Percentiles rank a stretch among this genome's conserved stretches.
Conservation (phyloP, 306 rosid genomes). For the Macrotyloma uniflorum region DNA sequence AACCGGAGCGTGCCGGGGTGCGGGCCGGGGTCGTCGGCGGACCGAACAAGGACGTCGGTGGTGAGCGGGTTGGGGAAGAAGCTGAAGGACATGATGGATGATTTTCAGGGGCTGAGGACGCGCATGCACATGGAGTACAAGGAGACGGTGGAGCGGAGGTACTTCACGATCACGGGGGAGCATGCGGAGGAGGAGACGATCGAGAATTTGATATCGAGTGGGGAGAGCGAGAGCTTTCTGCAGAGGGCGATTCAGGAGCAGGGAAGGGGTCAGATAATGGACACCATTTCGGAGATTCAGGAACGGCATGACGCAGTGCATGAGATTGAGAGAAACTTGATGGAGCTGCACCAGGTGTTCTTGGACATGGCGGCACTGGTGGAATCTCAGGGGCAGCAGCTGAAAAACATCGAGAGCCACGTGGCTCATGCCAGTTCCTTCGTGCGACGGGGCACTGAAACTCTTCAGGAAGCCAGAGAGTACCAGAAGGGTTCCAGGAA, state of each 20-base stretch:
- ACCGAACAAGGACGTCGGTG: slow-evolving; percentile 80
- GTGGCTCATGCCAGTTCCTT: slow-evolving; percentile 83
- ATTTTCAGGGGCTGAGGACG: slow-evolving; percentile 70
- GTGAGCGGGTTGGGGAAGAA: slow-evolving; percentile 88
- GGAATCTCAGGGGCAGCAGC: slow-evolving; percentile 84
- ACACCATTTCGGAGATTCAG: slow-evolving; percentile 89
- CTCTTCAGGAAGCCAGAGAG: slow-evolving; percentile 74
- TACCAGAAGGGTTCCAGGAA: slow-evolving; percentile 70
- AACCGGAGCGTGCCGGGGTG: slow-evolving; percentile 70
- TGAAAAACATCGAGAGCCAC: slow-evolving; percentile 82
- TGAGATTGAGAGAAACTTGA: slow-evolving; percentile 85
- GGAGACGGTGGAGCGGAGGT: slow-evolving; percentile 82
- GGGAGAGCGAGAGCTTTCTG: slow-evolving; percentile 82
- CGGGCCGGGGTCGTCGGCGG: slow-evolving; percentile 89
- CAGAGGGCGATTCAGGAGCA: slow-evolving; percentile 92
- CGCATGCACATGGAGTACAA: slow-evolving; percentile 73
- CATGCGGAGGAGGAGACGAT: slow-evolving; percentile 80
- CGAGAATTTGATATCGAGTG: slow-evolving; percentile 78
- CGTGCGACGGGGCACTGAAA: slow-evolving; percentile 75
- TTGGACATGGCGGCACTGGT: slow-evolving; percentile 94
- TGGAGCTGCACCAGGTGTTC: slow-evolving; percentile 83
- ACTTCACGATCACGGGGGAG: slow-evolving; percentile 84
- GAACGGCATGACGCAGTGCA: slow-evolving; percentile 89
- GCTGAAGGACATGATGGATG: slow-evolving; percentile 76
- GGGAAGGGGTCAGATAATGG: slow-evolving; percentile 91